phyloP scores from a whole-genome alignment of 1,284 basidiomycete species.

The Rhodotorula sp. region DNA sequence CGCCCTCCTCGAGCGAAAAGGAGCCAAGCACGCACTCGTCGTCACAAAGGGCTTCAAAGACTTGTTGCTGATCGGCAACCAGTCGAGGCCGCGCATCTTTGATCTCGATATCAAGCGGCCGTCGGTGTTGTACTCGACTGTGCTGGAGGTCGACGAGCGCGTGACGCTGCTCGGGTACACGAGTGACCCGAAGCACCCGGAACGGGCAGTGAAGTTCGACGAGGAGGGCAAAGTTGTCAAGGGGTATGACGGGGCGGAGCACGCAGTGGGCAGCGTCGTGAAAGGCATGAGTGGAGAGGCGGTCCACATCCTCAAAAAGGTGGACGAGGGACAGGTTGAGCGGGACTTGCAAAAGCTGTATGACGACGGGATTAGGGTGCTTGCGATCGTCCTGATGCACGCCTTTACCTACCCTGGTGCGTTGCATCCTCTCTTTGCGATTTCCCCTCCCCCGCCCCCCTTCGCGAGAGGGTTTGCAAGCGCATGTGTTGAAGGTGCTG shows the following conservation, averaged over 20 bases:
- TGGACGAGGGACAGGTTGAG: conserved; percentile 55
- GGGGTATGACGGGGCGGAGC: conserved; percentile 70
- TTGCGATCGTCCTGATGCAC: conserved; percentile 84
- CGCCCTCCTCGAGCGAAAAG: conserved; percentile 89
- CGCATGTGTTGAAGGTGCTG: no score
- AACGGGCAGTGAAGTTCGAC: conserved; percentile 72
- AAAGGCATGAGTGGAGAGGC: conserved; percentile 88
- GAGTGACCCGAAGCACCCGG: conserved; percentile 74
- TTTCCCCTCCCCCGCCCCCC: no score
- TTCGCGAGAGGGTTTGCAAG: no score
- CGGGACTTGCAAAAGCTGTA: conserved; percentile 66
- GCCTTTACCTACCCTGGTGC: conserved; percentile 79
- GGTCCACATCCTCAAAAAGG: conserved; percentile 77
- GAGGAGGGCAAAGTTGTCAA: conserved; percentile 54
- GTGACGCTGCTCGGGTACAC: conserved; percentile 92
- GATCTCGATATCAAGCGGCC: conserved; percentile 50
- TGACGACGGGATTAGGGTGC: conserved; percentile 71
- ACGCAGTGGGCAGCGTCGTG: conserved; percentile 49
- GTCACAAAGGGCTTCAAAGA: conserved; percentile 82
- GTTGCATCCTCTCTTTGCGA: background rate
- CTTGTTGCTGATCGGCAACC: conserved; percentile 65
- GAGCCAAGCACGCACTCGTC: conserved; percentile 82
- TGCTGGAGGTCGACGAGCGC: conserved; percentile 89
- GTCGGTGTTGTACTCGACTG: conserved; percentile 71
- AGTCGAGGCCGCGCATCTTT: conserved; percentile 48